Conservation (phyloP, 495 filamentous ascomycete genomes). For the Mycothermus thermophilus region DNA sequence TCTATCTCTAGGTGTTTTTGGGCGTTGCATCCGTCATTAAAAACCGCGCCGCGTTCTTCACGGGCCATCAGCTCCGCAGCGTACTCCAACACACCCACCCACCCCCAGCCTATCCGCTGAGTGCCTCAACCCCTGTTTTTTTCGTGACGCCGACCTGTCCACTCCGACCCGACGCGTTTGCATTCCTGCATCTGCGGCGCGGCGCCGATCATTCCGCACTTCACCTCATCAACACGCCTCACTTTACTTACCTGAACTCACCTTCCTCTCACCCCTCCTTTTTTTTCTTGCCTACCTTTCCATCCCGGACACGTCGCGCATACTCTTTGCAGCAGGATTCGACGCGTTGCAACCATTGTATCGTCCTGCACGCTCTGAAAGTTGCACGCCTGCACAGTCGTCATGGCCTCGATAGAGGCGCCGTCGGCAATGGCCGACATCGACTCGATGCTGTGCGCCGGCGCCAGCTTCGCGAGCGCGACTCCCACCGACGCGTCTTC, state of each 20-base stretch:
- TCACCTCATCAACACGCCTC: background rate
- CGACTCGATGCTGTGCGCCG: constrained; percentile 11
- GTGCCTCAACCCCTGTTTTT: background rate
- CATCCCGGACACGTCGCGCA: background rate
- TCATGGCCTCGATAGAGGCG: constrained; percentile 8
- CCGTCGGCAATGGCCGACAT: constrained; percentile 11
- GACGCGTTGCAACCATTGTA: background rate
- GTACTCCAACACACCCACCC: too few relatives aligned
- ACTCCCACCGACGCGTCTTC: constrained; percentile 27
- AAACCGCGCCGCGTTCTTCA: too few relatives aligned
- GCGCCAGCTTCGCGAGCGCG: constrained; percentile 19
- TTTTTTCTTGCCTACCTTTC: background rate
- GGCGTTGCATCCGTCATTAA: too few relatives aligned
- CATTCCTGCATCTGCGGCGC: too few relatives aligned
- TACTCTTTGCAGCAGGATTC: background rate
- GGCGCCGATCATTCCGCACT: background rate
- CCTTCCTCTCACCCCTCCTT: too few relatives aligned
- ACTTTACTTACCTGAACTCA: background rate
- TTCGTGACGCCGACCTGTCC: background rate
- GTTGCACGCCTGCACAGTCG: background rate
- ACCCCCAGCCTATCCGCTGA: too few relatives aligned
- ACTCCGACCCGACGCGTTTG: too few relatives aligned
- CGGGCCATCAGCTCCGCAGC: too few relatives aligned
- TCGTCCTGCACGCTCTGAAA: background rate
- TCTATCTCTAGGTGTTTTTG: too few relatives aligned